Percentiles rank a stretch among this genome's conserved stretches.
phyloP scores from a whole-genome alignment of 1,139 yeast species.

The Diutina rugosa region DNA sequence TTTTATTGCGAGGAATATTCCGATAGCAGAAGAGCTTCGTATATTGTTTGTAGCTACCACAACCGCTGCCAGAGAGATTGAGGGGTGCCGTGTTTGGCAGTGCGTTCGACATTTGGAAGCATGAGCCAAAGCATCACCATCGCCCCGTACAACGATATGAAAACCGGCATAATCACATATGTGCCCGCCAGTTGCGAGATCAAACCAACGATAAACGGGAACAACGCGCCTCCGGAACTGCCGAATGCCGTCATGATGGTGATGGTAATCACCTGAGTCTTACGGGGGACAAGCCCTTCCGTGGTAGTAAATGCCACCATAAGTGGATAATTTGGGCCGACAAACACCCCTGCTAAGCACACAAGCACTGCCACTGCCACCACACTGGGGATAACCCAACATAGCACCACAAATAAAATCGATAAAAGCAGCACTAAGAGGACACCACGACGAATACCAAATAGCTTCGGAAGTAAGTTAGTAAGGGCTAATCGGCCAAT shows the following conservation, averaged over 20 bases:
- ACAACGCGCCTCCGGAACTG: constrained; percentile 45
- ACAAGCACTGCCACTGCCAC: constrained; percentile 32
- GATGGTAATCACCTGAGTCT: constrained; percentile 38
- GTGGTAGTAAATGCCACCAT: constrained; percentile 25
- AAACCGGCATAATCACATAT: constrained; percentile 41
- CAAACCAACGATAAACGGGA: constrained; percentile 45
- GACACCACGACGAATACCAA: constrained; percentile 40
- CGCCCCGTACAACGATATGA: constrained; percentile 23
- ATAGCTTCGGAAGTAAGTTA: constrained; percentile 20
- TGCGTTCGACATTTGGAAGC: constrained; percentile 22
- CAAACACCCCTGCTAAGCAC: constrained; percentile 32
- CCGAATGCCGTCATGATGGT: constrained; percentile 50
- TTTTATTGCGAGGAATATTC: no score
- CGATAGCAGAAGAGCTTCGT: no score
- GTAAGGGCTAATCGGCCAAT: constrained; percentile 43
- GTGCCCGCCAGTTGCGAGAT: constrained; percentile 39
- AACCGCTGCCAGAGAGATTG: background rate
- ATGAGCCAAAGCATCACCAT: constrained; percentile 31
- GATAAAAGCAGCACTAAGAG: constrained; percentile 19
- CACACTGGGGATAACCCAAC: constrained; percentile 33
- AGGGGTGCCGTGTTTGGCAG: background rate
- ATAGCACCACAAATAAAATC: constrained; percentile 22
- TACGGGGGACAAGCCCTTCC: constrained; percentile 32
- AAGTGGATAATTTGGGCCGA: constrained; percentile 46
- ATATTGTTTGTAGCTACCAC: background rate